phyloP scores from a whole-genome alignment of 352 stramenopile species.

The Globisporangium iwayamae region DNA sequence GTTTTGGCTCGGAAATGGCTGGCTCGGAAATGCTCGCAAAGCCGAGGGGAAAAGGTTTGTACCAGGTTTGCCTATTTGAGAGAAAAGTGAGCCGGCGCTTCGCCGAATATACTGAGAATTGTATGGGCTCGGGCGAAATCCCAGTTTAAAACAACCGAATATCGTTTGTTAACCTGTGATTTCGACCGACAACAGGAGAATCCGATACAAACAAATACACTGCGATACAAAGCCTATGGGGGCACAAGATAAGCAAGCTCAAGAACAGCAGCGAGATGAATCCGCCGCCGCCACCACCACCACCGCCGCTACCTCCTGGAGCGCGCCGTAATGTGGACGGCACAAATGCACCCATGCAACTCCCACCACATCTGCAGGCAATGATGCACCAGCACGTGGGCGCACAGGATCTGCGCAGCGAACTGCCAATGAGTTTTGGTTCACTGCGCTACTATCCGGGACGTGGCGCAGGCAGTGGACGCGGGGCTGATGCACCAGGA shows the following conservation, averaged over 20 bases:
- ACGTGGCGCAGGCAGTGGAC: background rate
- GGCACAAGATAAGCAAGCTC: background rate
- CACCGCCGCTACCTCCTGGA: slow-evolving; percentile 18
- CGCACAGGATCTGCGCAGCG: slow-evolving; percentile 10
- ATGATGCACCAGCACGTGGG: slow-evolving; percentile 41
- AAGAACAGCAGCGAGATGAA: background rate
- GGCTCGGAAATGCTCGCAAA: background rate
- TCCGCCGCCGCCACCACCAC: slow-evolving; percentile 16
- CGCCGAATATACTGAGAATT: no score
- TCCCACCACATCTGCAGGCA: slow-evolving; percentile 45
- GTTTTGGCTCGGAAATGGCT: slow-evolving; percentile 2
- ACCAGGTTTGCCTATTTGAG: no score
- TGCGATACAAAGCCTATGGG: no score
- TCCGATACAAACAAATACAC: no score
- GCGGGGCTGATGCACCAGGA: slow-evolving; percentile 2
- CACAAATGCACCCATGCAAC: slow-evolving; percentile 7
- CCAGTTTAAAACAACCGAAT: no score
- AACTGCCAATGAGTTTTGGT: slow-evolving; percentile 16
- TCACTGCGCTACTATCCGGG: background rate
- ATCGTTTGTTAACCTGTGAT: no score
- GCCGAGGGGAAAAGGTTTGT: no score
- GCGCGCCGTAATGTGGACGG: slow-evolving; percentile 8
- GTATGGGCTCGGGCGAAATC: no score
- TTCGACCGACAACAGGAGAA: no score
- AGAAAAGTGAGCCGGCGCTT: no score